These are phyloP conservation scores for Immersiella caudata DNA, from an alignment of 495 filamentous ascomycete species.

Conservation along the genomic window DNA sequence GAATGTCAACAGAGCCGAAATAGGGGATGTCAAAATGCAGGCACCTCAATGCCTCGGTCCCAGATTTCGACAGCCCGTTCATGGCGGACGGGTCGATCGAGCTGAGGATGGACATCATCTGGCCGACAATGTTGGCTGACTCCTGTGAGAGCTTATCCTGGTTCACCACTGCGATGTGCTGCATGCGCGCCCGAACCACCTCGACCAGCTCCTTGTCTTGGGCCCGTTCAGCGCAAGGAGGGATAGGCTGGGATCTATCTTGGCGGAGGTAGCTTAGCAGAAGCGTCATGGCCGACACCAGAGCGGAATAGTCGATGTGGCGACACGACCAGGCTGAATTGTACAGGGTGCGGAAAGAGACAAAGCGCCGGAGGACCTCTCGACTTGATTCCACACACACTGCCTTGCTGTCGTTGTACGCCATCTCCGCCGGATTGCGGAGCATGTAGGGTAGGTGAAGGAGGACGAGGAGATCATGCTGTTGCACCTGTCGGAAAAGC, in stretches of 20 bases:
- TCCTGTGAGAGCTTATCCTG: slow-evolving; percentile 46
- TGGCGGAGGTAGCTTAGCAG: slow-evolving; percentile 45
- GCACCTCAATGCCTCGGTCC: slow-evolving; percentile 19
- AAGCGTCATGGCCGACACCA: slow-evolving; percentile 50
- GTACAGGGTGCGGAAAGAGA: slow-evolving; percentile 40
- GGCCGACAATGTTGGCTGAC: slow-evolving; percentile 44
- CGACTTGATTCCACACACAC: slow-evolving; percentile 46
- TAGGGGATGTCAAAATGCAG: slow-evolving; percentile 51
- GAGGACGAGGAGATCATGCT: slow-evolving; percentile 46
- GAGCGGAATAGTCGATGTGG: slow-evolving; percentile 49
- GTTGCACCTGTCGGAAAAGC: slow-evolving; percentile 50
- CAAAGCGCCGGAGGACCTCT: slow-evolving; percentile 45
- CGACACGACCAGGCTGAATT: slow-evolving; percentile 44
- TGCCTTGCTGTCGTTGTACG: slow-evolving; percentile 54
- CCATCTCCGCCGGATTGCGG: slow-evolving; percentile 44
- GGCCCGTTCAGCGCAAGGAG: slow-evolving; percentile 40
- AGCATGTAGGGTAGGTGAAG: slow-evolving; percentile 54
- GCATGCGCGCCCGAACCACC: slow-evolving; percentile 43
- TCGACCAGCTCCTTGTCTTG: slow-evolving; percentile 39
- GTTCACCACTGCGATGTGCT: slow-evolving; percentile 39
- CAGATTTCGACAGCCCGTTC: slow-evolving; percentile 13
- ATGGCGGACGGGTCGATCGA: slow-evolving; percentile 24
- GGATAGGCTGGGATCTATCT: slow-evolving; percentile 26
- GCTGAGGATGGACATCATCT: slow-evolving; percentile 46
- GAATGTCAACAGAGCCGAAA: slow-evolving; percentile 51